phyloP scores from a whole-genome alignment of 1,139 yeast species.

The Sugiyamaella neomexicana region DNA sequence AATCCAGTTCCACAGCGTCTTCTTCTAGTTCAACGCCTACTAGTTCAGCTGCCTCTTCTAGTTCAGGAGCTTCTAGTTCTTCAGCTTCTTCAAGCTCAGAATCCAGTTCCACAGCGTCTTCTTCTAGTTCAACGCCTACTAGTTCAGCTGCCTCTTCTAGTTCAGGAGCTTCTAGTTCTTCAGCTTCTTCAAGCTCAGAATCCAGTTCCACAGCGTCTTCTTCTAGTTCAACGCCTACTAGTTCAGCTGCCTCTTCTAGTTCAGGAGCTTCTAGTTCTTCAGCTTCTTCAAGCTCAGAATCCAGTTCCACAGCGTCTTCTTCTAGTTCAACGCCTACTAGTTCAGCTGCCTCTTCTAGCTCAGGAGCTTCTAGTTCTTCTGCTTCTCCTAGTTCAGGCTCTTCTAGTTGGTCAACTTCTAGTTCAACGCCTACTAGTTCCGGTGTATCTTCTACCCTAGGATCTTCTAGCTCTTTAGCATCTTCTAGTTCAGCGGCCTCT shows the following conservation, averaged over 20 bases:
- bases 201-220: too few species aligned
- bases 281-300: too few species aligned
- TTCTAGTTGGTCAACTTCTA: slow-evolving; percentile 1
- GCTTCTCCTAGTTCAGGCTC: neutral
- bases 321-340: neutral
- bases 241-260: neutral
- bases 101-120: neutral
- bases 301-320: neutral
- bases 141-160: too few species aligned
- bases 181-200: neutral
- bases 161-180: neutral
- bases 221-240: too few species aligned
- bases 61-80: neutral
- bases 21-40: too few species aligned
- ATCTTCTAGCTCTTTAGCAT: slow-evolving; percentile 5
- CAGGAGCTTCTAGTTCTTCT: neutral
- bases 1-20: too few species aligned
- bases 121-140: too few species aligned
- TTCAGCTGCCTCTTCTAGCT: neutral
- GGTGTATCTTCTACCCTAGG: slow-evolving; percentile 2
- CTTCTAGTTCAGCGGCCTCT: neutral
- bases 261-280: slow-evolving; percentile 3
- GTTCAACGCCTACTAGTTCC: neutral
- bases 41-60: neutral
- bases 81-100: neutral